Percentiles rank a stretch among this genome's conserved stretches.
Evolutionary conservation across 2,329 filamentous ascomycete genomes (phyloP).

Genomic region (Catunica adiposa): DNA sequence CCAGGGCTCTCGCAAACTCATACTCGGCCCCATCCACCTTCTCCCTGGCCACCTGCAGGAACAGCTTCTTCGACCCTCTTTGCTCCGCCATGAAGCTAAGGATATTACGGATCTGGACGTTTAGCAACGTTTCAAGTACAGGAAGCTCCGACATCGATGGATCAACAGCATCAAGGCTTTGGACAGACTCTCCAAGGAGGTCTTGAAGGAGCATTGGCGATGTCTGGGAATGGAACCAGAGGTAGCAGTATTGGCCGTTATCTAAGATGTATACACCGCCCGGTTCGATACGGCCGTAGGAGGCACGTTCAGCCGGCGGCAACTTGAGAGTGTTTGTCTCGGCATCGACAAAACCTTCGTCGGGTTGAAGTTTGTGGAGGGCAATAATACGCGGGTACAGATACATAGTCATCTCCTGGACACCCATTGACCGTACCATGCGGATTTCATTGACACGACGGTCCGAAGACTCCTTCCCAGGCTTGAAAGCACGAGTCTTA

Average conservation of each 20-base stretch:
- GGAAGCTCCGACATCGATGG: conserved; percentile 67
- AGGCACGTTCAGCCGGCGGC: conserved; percentile 63
- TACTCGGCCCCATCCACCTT: conserved; percentile 90
- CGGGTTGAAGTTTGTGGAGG: conserved; percentile 71
- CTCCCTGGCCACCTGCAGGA: conserved; percentile 79
- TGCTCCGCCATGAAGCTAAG: conserved; percentile 68
- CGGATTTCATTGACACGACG: conserved; percentile 81
- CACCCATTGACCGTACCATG: conserved; percentile 75
- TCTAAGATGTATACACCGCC: conserved; percentile 90
- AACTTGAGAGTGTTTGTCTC: conserved; percentile 75
- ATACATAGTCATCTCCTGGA: conserved; percentile 72
- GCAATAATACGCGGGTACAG: conserved; percentile 90
- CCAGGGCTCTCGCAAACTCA: conserved; percentile 78
- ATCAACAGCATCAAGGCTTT: conserved; percentile 54
- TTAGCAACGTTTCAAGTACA: conserved; percentile 77
- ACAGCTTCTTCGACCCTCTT: conserved; percentile 73
- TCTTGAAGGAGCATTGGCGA: conserved; percentile 83
- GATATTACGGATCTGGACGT: conserved; percentile 87
- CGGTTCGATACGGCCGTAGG: conserved; percentile 75
- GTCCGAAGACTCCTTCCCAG: conserved; percentile 78
- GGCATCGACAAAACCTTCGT: conserved; percentile 79
- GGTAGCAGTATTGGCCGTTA: conserved; percentile 77
- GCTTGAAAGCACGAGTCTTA: conserved; percentile 87
- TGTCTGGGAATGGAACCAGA: conserved; percentile 87
- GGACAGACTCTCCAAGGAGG: conserved; percentile 64